Evolutionary conservation across 805 yeast genomes (phyloP), one percentile per base, ranked within the genome.

Genomic region (Candida schatavii): DNA sequence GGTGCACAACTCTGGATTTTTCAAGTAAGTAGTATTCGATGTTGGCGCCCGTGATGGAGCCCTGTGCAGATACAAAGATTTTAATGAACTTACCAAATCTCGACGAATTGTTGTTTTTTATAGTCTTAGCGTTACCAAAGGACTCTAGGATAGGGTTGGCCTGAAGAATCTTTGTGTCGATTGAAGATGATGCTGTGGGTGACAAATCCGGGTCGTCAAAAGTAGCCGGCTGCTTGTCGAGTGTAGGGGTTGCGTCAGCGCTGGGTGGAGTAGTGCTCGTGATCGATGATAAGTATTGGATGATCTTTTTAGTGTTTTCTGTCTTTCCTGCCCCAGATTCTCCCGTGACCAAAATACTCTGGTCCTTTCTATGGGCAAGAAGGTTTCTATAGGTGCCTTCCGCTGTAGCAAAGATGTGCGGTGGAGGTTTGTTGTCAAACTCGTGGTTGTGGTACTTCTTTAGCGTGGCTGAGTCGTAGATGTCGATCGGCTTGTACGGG

Each of bases 291-390:
- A 93, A 72, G 60, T 89, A 93, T 60, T 90, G 97, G 45, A 93
- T 84, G 42, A 93, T 89, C 57, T 86, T 89, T 62, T 93, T 93
- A 3, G 99, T 93, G 52, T 88, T 93, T 65, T 93, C 99, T 0
- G 99, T 93, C 59, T 93, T 93, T 40, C 99, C 99, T 0, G 99
- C 99, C 50, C 99, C 99, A 19, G 95, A 85, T 59, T 93, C 99
- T 49, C 99, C 99, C 0, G 99, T 93, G n/a, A 93, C 97, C 38
- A 93, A 70, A 42, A 93, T 88, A 10, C 95, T 83, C 66, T 93
- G 99, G 61, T 90, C 85, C 53, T 80, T 81, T 39, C 69, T 73
- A 48, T 85, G 82, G 10, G 75, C 70, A 10, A 88, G 66, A 58
- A 93, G 68, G 53, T 83, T 85, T 47, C 88, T 78, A 52, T 81